Percentiles rank a stretch among this genome's conserved stretches.
These are phyloP conservation scores for Seiridium unicorne DNA, from an alignment of 2,329 filamentous ascomycete genomes.

Conservation along the genomic window DNA sequence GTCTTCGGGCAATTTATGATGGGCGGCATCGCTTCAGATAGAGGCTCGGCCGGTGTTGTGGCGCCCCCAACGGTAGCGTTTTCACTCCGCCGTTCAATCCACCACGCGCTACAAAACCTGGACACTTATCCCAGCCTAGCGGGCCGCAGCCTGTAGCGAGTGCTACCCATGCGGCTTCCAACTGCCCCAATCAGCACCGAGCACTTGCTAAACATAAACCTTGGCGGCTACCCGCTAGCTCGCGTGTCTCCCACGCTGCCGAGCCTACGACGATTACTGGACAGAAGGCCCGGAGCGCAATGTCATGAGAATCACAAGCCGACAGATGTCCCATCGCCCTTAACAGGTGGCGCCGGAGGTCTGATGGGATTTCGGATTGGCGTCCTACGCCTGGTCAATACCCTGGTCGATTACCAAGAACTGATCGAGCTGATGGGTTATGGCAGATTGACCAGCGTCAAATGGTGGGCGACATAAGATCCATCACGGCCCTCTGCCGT, in stretches of 20 bases:
- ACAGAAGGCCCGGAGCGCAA: neutral
- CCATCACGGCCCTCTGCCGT: no score
- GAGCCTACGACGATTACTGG: neutral
- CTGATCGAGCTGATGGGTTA: no score
- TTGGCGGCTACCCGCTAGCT: neutral
- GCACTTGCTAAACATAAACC: neutral
- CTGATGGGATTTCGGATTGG: neutral
- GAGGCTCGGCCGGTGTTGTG: neutral
- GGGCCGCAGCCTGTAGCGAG: neutral
- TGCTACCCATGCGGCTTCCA: neutral
- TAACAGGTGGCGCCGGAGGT: no score
- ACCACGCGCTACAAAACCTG: neutral
- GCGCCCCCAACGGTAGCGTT: neutral
- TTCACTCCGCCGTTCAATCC: neutral
- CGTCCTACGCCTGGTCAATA: neutral
- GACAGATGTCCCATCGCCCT: no score
- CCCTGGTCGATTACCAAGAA: neutral
- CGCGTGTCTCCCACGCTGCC: neutral
- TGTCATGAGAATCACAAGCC: neutral
- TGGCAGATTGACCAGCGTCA: no score
- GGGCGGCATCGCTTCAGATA: no score
- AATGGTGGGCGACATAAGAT: neutral
- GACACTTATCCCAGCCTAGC: neutral
- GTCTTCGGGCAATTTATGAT: no score
- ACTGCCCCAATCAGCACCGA: slow-evolving; percentile 3